Base-by-base conservation (phyloP, 805 yeast species). In the Candida incommunis region DNA sequence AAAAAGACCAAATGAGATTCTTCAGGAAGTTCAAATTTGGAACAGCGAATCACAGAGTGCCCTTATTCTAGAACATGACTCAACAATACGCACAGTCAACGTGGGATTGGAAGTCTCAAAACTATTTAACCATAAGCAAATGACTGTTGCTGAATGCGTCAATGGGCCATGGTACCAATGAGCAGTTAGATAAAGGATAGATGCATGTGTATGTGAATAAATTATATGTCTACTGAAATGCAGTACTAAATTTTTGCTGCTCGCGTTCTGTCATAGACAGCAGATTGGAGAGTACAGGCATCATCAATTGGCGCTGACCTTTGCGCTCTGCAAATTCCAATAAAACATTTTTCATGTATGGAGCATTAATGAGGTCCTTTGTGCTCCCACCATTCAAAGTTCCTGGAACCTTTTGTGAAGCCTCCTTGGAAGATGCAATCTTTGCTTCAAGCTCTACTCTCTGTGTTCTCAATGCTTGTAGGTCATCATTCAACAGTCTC, bases 311-410 rank as follows among this genome's bases (percentile, higher is more conserved):
- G 48, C 97, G 71, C 62, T 88, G 96, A n/a, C 90, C 98, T 56
- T 74, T 82, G 58, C 84, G 95, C 56, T 88, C 96, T 45, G 92
- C 63, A 59, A 82, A 92, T 2, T 96, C 96, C 2, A 90, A 65
- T n/a, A 90, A 62, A 2, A 90, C 96, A 58, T 92, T 92, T 60
- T 83, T 84, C 43, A 87, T 70, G 58, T 90, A 90, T 11, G 94
- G 84, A 20, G 80, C 69, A 53, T 76, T 81, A 41, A 68, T 70
- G 16, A 58, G 58, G 22, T 55, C 41, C 47, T 23, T 22, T 27
- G 43, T 20, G 35, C 31, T 5, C 29, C n/a, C 22, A 25, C 41
- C 7, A 23, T 46, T 16, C 22, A 47, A 41, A 21, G 23, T 41
- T n/a, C 40, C 26, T 11, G 48, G 40, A 3, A 44, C 21, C 18